Evolutionary conservation across 2,329 filamentous ascomycete species (phyloP), one percentile per base, ranked within the genome.

Genomic region (Teratosphaeria epicoccoides): DNA sequence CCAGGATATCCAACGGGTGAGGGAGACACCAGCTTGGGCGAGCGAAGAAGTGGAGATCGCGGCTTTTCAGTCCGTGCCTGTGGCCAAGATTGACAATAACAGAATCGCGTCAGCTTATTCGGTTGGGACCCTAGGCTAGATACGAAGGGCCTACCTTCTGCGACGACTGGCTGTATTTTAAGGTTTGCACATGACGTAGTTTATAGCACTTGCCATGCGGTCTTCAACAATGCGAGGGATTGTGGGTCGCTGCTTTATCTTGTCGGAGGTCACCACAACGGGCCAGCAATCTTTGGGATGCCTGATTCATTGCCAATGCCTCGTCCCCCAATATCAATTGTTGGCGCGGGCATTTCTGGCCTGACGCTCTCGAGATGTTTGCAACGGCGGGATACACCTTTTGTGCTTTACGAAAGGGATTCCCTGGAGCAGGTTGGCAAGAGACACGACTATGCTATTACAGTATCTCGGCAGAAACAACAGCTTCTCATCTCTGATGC

Each of bases 51-150:
- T 76, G 11, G 68, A 71, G 54, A 62, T 63, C 3, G 65, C 57
- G 59, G 59, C 45, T 4, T 78, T 76, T 59, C 62, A 61, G 9
- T 57, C 43, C 14, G 73, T 80, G 53, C 77, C 77, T 4, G 58
- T 57, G 1, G 58, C 80, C 1, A 67, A 29, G 50, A 76, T 76
- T 2, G 60, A 77, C 55, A 64, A 29, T 9, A 60, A 52, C 0
- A 73, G 71, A 55, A 71, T 78, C 24, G 66, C 71, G 2, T 54
- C 51, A 3, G 70, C 54, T 23, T 81, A 81, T 68, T 72, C 76
- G 1, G 22, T 78, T 17, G 77, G 76, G 6, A 33, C 45, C 9
- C 28, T 51, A 7, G 50, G 29, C 10, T 23, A 26, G 43, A 24
- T 6, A 1, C 10, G 33, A n/a, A 7, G 7, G 17, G 4, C 20